Percentiles rank a stretch among this genome's conserved stretches.
Evolutionary conservation across 73 alveolate genomes (phyloP).

Genomic region (Paramecium caudatum): DNA sequence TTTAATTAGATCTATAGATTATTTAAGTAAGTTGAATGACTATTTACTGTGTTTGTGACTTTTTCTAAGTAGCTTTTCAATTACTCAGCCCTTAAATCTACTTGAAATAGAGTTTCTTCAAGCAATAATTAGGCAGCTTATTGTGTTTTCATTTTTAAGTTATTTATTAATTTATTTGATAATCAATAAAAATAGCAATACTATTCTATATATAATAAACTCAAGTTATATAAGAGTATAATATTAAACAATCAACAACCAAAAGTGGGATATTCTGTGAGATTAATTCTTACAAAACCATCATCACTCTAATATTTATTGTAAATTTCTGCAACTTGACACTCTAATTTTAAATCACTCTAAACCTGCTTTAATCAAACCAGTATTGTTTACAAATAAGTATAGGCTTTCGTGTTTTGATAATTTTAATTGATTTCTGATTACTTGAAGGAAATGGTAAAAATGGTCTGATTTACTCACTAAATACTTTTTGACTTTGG

Average conservation of each 20-base stretch:
- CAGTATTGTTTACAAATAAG: constrained; percentile 26
- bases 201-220: too few relatives aligned
- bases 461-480: constrained; percentile 56
- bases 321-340: constrained; percentile 33
- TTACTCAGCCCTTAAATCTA: constrained; percentile 56
- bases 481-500: constrained; percentile 44
- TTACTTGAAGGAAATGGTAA: constrained; percentile 35
- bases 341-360: background rate
- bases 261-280: constrained; percentile 46
- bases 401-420: constrained; percentile 12
- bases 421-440: constrained; percentile 28
- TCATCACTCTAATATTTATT: background rate
- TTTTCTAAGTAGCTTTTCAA: constrained; percentile 52
- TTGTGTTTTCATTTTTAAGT: constrained; percentile 65
- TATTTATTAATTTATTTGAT: too few relatives aligned
- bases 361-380: constrained; percentile 50
- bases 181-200: too few relatives aligned
- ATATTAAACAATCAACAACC: too few relatives aligned
- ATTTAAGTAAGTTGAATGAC: constrained; percentile 26
- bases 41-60: constrained; percentile 53
- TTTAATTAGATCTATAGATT: constrained; percentile 36
- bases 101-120: constrained; percentile 59
- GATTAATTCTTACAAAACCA: constrained; percentile 12
- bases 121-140: constrained; percentile 8
- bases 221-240: too few relatives aligned